Percentiles rank a stretch among this genome's conserved stretches.
These are phyloP conservation scores for Diaporthe vaccinii DNA, from an alignment of 2,329 filamentous ascomycete genomes.

Conservation along the genomic window DNA sequence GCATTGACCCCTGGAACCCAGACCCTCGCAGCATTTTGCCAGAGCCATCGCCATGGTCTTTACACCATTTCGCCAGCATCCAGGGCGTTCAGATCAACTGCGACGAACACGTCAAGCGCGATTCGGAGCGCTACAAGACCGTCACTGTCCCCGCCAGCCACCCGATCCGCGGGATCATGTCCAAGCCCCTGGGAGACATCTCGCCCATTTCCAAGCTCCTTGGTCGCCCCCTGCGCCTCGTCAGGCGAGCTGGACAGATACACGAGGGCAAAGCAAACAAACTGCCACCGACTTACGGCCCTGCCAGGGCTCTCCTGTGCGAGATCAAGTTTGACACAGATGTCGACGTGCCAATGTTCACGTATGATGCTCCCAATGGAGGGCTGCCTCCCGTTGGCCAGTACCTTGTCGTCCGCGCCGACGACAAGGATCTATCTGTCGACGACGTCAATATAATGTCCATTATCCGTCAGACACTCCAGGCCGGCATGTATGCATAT, in stretches of 20 bases:
- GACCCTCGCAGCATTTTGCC: too few species aligned
- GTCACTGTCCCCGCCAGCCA: background rate
- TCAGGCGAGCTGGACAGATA: fast-evolving
- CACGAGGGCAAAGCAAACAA: background rate
- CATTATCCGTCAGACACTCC: background rate
- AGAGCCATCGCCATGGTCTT: too few species aligned
- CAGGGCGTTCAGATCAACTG: background rate
- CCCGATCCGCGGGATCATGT: background rate
- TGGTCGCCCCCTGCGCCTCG: background rate
- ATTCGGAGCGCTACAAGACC: background rate
- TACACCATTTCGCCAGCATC: background rate
- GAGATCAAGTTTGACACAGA: background rate
- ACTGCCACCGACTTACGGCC: background rate
- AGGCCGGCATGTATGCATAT: too few species aligned
- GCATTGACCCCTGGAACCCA: background rate
- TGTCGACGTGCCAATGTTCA: background rate
- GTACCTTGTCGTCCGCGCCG: background rate
- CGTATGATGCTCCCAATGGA: background rate
- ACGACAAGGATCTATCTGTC: background rate
- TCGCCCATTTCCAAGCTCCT: background rate
- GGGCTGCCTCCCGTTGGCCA: fast-evolving
- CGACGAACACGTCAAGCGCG: background rate
- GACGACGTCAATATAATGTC: background rate
- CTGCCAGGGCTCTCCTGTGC: background rate
- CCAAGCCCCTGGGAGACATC: background rate